A percentile compares a stretch with the other conserved stretches of the same genome.
Conservation (phyloP, 2,329 filamentous ascomycete species). For the Calonectria hongkongensis region DNA sequence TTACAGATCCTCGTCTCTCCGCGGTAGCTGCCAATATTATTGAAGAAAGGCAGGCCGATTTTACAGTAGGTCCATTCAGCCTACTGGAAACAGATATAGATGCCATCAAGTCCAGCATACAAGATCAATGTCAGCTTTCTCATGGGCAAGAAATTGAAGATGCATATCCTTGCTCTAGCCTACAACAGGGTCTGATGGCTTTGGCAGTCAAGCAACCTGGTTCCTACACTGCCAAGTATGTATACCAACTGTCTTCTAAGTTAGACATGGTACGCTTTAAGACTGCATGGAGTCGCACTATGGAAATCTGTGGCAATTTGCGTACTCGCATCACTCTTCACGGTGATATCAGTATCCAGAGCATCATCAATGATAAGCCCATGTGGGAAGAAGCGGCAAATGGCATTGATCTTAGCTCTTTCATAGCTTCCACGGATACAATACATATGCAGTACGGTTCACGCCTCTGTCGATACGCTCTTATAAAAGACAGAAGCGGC, state of each 20-base stretch:
- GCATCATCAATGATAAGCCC: background rate
- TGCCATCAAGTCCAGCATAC: background rate
- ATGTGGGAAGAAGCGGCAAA: background rate
- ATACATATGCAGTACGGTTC: constrained; percentile 14
- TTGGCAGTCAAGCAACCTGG: constrained; percentile 36
- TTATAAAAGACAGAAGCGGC: background rate
- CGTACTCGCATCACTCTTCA: constrained; percentile 17
- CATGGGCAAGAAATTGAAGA: constrained; percentile 52
- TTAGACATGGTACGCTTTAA: constrained; percentile 6
- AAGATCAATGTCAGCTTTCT: background rate
- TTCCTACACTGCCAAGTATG: constrained; percentile 35
- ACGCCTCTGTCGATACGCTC: background rate
- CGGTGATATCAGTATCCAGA: background rate
- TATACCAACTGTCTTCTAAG: constrained; percentile 5
- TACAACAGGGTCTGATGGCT: constrained; percentile 61
- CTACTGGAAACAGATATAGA: background rate
- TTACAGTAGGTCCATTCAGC: background rate
- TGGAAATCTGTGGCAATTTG: constrained; percentile 11
- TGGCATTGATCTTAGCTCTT: background rate
- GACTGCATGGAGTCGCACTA: background rate
- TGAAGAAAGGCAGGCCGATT: background rate
- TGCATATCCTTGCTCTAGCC: constrained; percentile 59
- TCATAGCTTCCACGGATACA: background rate
- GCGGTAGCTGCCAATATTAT: background rate
- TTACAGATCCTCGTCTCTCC: constrained; percentile 27